Base-by-base conservation (phyloP, 768 basidiomycete species). In the Lactarius evosmus region DNA sequence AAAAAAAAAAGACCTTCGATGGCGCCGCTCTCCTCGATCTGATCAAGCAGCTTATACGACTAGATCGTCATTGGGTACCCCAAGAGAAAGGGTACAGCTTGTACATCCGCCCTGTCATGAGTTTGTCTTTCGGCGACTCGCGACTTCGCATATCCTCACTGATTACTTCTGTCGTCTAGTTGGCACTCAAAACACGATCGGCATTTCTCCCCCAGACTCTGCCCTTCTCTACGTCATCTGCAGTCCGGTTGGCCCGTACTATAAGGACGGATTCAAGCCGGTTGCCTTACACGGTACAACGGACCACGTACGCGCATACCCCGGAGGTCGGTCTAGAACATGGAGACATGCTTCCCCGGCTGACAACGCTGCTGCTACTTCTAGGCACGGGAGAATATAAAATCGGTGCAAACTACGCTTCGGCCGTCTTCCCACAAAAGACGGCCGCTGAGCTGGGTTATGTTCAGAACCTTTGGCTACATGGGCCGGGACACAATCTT, bases 251-350 rank as follows among this genome's bases (percentile, higher is more conserved):
- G 82, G 83, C 0, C 82, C 82, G 1, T 84, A 81, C 70, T 85
- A 79, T 71, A 69, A 74, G n/a, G 69, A 76, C 16, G 81, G 81
- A 0, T 79, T 79, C 72, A 82, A 81, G 67, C 79, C 84, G 7
- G 75, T 85, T 56, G 80, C 81, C 41, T 74, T 86, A 16, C 75
- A 82, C 36, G 85, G 89, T 0, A 93, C 91, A 0, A 91, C 89
- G 0, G 85, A 92, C 71, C 87, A 85, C 70, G 86, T 91, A 44
- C 88, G 94, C 52, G 93, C 94, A 6, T 85, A 87, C 52, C 91
- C 92, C 5, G 93, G 94, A 69, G 94, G 94, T 83, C 27, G 12
- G 67, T 56, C 30, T n/a, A 2, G n/a, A 41, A 22, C 27, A 19
- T 54, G 32, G 33, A 4, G 25, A 29, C 33, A n/a, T 16, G 30